Evolutionary conservation across 2,329 filamentous ascomycete genomes (phyloP).

Genomic region (Lecanosticta acicola): DNA sequence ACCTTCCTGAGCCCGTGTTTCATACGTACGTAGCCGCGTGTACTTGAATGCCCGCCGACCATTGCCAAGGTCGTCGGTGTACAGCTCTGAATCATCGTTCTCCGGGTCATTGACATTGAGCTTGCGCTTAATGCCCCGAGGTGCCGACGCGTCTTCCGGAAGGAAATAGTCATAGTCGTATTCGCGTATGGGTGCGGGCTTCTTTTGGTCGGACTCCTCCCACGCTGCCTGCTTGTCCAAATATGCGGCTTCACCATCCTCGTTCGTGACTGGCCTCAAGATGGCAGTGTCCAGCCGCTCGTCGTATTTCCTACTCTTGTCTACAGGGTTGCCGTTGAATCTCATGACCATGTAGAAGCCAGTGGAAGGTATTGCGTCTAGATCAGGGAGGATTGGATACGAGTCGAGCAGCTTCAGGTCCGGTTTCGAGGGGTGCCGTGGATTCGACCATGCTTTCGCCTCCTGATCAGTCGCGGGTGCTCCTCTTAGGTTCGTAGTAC

Average conservation of each 20-base stretch:
- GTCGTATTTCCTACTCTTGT: slow-evolving; percentile 48
- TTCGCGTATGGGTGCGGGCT: slow-evolving; percentile 48
- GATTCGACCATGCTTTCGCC: slow-evolving; percentile 53
- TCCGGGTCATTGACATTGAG: slow-evolving; percentile 50
- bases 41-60: slow-evolving; percentile 46
- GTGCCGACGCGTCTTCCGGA: slow-evolving; percentile 46
- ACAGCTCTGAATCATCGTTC: slow-evolving; percentile 48
- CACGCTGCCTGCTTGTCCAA: slow-evolving; percentile 43
- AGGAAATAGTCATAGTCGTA: slow-evolving; percentile 58
- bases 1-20: slow-evolving; percentile 50
- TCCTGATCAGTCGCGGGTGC: slow-evolving; percentile 51
- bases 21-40: slow-evolving; percentile 56
- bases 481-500: slow-evolving; percentile 47
- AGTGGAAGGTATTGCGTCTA: slow-evolving; percentile 54
- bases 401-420: slow-evolving; percentile 53
- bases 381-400: slow-evolving; percentile 57
- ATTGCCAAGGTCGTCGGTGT: slow-evolving; percentile 40
- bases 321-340: slow-evolving; percentile 55
- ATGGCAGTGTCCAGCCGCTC: slow-evolving; percentile 55
- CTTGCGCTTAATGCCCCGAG: slow-evolving; percentile 51
- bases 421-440: slow-evolving; percentile 55
- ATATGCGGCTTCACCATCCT: slow-evolving; percentile 47
- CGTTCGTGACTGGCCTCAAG: slow-evolving; percentile 46
- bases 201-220: slow-evolving; percentile 45
- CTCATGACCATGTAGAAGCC: slow-evolving; percentile 57